Conservation (phyloP, 306 rosid genomes). For the Cicer yamashitae region DNA sequence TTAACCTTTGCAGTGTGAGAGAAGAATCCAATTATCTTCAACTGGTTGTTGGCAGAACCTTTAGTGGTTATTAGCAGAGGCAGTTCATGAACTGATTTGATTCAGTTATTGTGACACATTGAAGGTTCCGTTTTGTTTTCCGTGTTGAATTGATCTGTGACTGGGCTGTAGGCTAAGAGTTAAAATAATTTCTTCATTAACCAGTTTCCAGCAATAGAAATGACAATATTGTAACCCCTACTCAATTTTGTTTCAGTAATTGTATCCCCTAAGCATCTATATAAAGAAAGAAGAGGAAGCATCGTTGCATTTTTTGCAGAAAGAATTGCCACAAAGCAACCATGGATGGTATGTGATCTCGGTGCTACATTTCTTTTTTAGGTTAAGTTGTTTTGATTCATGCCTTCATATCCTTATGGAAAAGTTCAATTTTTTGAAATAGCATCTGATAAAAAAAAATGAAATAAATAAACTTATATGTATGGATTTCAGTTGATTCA, state of each 20-base stretch:
- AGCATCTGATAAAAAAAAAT: background rate
- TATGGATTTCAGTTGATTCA: constrained; percentile 79
- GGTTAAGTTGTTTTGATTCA: constrained; percentile 4
- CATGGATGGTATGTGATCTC: constrained; percentile 70
- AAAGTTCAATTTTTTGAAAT: constrained; percentile 24
- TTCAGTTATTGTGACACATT: background rate
- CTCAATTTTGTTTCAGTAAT: constrained; percentile 31
- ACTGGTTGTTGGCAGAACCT: background rate
- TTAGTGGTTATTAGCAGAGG: background rate
- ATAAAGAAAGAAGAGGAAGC: background rate
- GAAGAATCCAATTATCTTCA: background rate
- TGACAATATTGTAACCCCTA: background rate
- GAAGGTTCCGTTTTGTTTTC: background rate
- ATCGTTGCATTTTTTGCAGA: constrained; percentile 27
- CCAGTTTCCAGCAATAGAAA: background rate
- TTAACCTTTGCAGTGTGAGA: background rate
- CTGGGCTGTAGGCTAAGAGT: background rate
- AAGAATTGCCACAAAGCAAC: constrained; percentile 47
- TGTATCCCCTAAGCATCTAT: constrained; percentile 9
- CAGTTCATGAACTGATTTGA: background rate
- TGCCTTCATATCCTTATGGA: background rate
- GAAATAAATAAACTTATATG: constrained; percentile 1
- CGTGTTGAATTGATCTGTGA: background rate
- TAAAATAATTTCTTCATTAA: background rate
- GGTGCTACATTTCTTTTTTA: background rate